Base-by-base conservation (phyloP, 176 grass and related monocot species). In the Phoenix dactylifera region DNA sequence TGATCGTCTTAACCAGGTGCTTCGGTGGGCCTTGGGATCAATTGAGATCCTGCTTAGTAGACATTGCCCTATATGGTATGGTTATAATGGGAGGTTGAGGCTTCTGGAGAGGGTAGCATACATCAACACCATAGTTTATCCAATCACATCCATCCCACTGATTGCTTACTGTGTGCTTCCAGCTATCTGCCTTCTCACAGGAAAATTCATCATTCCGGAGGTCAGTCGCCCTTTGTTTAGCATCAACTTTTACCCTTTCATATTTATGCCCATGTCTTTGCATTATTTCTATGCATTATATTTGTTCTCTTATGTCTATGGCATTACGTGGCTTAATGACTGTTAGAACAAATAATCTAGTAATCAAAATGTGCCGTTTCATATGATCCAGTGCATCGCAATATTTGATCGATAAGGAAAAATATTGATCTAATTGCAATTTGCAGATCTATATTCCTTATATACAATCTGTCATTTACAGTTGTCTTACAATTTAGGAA, bases 1-100 rank as follows among this genome's bases (percentile, higher is more conserved):
- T 12, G 90, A 95, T 67, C 90, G 90, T 73, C 84, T 95, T 60
- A 86, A 89, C 61, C 90, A 95, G 57, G 81, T 95, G 35, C 67
- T 95, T n/a, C 79, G 84, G 14, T 95, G 90, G 90, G 85, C 89
- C 52, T 82, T 95, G 73, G 89, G 89, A 17, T 89, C 89, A 18
- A 75, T 89, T 39, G 85, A 95, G 62, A 95, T 95, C 73, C 71
- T 95, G 26, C 69, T 95, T 15, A 89, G 85, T 75, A 80, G 86
- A 16, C 90, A 95, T 29, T 95, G 90, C 77, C 90, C 90, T 60
- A 83, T 95, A n/a, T 95, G 85, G 90, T 95, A 95, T 59, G 85
- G 84, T 52, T 95, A 95, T 62, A 86, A 79, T 29, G 67, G 72
- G 10, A 72, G 79, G 64, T 71, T 95, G 53, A 95, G 83, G 63